A percentile compares a stretch with the other conserved stretches of the same genome.
These are phyloP conservation scores for Gnaphalium uliginosum DNA, from an alignment of 129 eudicot genomes.

Conservation along the genomic window DNA sequence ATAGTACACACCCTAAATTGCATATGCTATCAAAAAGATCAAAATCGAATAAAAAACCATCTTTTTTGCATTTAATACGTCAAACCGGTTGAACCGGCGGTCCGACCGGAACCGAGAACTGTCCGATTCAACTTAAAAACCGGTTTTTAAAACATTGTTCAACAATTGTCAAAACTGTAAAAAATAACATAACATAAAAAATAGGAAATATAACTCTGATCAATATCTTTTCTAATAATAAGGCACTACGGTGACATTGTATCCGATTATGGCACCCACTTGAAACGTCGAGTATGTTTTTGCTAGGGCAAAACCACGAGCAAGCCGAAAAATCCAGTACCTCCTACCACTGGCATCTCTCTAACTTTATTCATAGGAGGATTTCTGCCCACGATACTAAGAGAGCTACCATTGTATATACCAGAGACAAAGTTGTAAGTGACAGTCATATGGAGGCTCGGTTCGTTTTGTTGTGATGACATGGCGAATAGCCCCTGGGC, in stretches of 20 bases:
- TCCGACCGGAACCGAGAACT: no score
- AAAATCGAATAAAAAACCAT: no score
- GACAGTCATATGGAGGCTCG: conserved; percentile 39
- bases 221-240: conserved; percentile 19
- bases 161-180: no score
- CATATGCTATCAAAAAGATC: no score
- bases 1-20: no score
- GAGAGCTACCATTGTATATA: conserved; percentile 40
- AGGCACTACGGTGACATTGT: conserved; percentile 34
- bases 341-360: conserved; percentile 57
- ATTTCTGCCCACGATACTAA: conserved; percentile 40
- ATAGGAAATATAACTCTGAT: not conserved
- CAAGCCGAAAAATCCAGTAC: conserved; percentile 45
- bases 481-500: conserved; percentile 48
- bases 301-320: conserved; percentile 45
- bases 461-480: conserved; percentile 25
- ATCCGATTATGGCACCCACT: conserved; percentile 40
- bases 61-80: no score
- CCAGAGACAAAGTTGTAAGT: conserved; percentile 34
- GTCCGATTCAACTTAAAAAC: no score
- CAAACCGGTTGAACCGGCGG: no score
- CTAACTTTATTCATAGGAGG: conserved; percentile 31
- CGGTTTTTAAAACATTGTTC: no score
- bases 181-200: no score
- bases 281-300: conserved; percentile 28